These are phyloP conservation scores for Trametes punicea DNA, from an alignment of 768 basidiomycete species.

Conservation along the genomic window DNA sequence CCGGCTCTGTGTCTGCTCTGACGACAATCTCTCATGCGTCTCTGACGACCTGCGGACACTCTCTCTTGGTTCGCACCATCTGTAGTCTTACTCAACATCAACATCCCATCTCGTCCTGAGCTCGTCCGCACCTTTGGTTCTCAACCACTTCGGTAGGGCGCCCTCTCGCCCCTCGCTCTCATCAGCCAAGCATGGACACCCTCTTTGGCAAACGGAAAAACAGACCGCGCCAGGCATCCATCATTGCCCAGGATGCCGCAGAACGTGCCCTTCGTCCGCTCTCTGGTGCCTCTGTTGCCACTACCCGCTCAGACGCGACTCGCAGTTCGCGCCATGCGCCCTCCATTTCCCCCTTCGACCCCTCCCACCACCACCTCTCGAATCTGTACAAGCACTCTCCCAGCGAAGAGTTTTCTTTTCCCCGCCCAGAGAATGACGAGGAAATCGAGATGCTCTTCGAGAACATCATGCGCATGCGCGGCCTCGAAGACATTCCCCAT, in stretches of 20 bases:
- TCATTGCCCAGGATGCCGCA: slow-evolving; percentile 29
- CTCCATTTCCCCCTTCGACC: slow-evolving; percentile 50
- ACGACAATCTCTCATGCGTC: slow-evolving; percentile 11
- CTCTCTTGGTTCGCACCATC: not conserved
- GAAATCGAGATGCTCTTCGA: slow-evolving; percentile 83
- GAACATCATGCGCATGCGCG: slow-evolving; percentile 68
- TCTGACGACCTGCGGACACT: not conserved
- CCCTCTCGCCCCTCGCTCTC: not conserved
- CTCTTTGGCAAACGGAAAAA: slow-evolving; percentile 37
- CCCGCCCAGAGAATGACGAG: slow-evolving; percentile 69
- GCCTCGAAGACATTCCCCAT: slow-evolving; percentile 54
- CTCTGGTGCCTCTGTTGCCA: slow-evolving; percentile 36
- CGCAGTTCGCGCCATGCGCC: slow-evolving; percentile 62
- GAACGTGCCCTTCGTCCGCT: slow-evolving; percentile 31
- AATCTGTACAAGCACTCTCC: slow-evolving; percentile 34
- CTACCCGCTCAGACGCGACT: slow-evolving; percentile 55
- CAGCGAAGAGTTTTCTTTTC: slow-evolving; percentile 66
- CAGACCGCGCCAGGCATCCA: slow-evolving; percentile 34
- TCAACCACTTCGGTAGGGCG: not conserved
- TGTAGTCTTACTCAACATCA: not conserved
- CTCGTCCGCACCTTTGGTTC: not conserved
- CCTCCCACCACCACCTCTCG: slow-evolving; percentile 53
- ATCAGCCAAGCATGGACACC: slow-evolving; percentile 31
- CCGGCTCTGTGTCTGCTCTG: not conserved
- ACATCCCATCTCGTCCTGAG: not conserved